Conservation (phyloP, 73 alveolate species). For the Paramecium primaurelia region DNA sequence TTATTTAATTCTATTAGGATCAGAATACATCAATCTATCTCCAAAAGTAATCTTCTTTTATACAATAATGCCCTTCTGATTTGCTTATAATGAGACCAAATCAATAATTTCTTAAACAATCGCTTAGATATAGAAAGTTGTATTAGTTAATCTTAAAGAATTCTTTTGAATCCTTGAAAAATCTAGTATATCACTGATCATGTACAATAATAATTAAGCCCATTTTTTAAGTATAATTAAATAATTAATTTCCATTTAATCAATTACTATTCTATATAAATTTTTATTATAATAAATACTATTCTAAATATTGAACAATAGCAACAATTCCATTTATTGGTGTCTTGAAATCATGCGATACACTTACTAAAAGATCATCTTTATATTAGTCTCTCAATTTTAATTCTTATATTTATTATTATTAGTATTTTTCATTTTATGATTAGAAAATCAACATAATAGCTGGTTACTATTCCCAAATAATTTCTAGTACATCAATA, state of each 20-base stretch:
- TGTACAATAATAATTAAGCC: constrained; percentile 16
- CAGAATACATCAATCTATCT: constrained; percentile 17
- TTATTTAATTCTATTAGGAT: constrained; percentile 56
- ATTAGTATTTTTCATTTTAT: not conserved
- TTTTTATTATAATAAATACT: not conserved
- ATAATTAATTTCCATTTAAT: not conserved
- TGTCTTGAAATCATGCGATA: constrained; percentile 56
- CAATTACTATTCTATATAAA: not conserved
- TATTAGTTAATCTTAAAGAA: not conserved
- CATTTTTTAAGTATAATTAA: constrained; percentile 19
- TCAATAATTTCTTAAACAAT: constrained; percentile 31
- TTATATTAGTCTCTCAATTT: constrained; percentile 16
- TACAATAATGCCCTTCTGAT: not conserved
- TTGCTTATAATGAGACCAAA: not conserved
- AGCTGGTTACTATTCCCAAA: constrained; percentile 19
- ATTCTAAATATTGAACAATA: constrained; percentile 25
- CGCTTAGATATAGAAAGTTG: not conserved
- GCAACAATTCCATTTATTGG: constrained; percentile 56
- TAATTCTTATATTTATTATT: not conserved
- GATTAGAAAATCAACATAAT: not conserved
- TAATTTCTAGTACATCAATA: not conserved
- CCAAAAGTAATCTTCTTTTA: not conserved
- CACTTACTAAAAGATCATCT: constrained; percentile 42
- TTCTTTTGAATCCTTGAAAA: constrained; percentile 33
- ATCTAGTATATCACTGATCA: constrained; percentile 58